These are phyloP conservation scores for Pythium folliculosum DNA, from an alignment of 352 stramenopile genomes.

Conservation along the genomic window DNA sequence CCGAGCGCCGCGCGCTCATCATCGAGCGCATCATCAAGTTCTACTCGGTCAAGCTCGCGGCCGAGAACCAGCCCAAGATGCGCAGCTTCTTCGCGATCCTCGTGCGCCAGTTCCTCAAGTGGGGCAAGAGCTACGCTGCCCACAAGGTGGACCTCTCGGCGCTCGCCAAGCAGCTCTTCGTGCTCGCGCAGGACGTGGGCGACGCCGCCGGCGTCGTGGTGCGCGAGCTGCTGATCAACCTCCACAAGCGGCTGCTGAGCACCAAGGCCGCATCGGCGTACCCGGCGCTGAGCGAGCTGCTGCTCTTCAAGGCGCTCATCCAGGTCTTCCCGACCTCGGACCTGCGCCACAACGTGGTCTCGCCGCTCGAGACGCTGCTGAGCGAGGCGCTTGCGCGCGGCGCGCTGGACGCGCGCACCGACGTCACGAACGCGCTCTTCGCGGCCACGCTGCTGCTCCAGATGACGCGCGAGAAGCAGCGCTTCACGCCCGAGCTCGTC, in stretches of 20 bases:
- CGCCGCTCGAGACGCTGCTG: slow-evolving; percentile 90
- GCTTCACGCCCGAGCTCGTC: slow-evolving; percentile 88
- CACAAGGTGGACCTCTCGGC: slow-evolving; percentile 79
- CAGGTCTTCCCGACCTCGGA: slow-evolving; percentile 95
- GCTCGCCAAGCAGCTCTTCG: slow-evolving; percentile 85
- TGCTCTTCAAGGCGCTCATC: slow-evolving; percentile 88
- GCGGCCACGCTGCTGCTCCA: slow-evolving; percentile 64
- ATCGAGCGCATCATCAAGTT: slow-evolving; percentile 92
- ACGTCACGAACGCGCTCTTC: slow-evolving; percentile 87
- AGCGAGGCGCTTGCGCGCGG: slow-evolving; percentile 88
- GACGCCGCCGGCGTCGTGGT: slow-evolving; percentile 89
- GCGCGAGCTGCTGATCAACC: slow-evolving; percentile 88
- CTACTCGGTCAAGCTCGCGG: slow-evolving; percentile 93
- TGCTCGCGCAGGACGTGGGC: slow-evolving; percentile 89
- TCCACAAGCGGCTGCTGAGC: slow-evolving; percentile 89
- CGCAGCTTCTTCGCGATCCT: slow-evolving; percentile 97
- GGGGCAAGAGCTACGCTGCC: slow-evolving; percentile 74
- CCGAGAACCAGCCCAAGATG: slow-evolving; percentile 95
- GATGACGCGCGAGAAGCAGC: slow-evolving; percentile 87
- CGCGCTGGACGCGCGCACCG: slow-evolving; percentile 61
- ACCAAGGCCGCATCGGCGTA: slow-evolving; percentile 77
- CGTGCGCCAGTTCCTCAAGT: slow-evolving; percentile 92
- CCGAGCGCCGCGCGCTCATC: slow-evolving; percentile 79
- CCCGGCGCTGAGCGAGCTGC: slow-evolving; percentile 86
- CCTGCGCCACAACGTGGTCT: slow-evolving; percentile 93